Base-by-base conservation (phyloP, 2,329 filamentous ascomycete genomes). In the Exophiala oligosperma region DNA sequence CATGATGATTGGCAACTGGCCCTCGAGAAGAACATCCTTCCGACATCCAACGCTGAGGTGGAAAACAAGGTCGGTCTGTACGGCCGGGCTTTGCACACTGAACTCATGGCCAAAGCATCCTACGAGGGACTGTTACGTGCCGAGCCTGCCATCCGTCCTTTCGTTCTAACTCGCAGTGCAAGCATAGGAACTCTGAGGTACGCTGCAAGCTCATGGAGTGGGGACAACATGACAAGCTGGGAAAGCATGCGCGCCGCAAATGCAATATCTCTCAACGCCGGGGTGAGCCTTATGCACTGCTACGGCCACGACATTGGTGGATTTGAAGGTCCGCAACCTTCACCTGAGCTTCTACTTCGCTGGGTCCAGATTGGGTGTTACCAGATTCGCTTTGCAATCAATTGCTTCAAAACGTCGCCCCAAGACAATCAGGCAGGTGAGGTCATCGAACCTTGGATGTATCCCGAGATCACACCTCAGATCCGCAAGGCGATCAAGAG, bases 391-490 rank as follows among this genome's bases (percentile, higher is more conserved):
- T 90, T 91, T 66, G 85, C 88, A 9, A 90, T 90, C 75, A 91
- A 91, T 72, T 91, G 88, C 72, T 90, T 87, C 81, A 91, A 91
- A 74, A 91, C 88, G 0, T 83, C 81, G 0, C 79, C 82, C 0
- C 75, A 81, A 0, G 84, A 90, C 71, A 90, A 86, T 66, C 77
- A 78, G 0, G 79, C 89, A 24, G 88, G 88, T 6, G 87, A 89
- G 37, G 87, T 91, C 0, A 91, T 91, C 57, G 87, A 90, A 73
- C 88, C 88, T 0, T 91, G 87, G 86, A 90, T 90, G 86, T 88
- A 90, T 67, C 85, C 86, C 0, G 81, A 86, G 37, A 84, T 85
- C 28, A 85, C 85, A 0, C 82, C 81, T 0, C 72, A 87, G 1
- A 76, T 91, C 12, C 81, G 88, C 14, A 79, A 80, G 52, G 80